Evolutionary conservation across 371 early-diverging fungal genomes (phyloP), one percentile per base, ranked within the genome.

Genomic region (Massospora cicadina): DNA sequence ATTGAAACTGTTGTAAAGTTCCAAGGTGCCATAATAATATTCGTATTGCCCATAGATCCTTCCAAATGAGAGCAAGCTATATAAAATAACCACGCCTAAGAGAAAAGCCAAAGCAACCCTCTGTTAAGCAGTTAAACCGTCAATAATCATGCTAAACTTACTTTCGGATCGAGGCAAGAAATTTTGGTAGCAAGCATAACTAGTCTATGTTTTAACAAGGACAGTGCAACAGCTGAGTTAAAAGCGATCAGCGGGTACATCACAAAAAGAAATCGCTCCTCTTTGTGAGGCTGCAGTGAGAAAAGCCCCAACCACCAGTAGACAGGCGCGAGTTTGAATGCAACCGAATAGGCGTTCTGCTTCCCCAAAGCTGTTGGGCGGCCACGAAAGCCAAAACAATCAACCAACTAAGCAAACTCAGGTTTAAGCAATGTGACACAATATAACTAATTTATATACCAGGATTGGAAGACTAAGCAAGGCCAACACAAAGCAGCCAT

Each of bases 201-300:
- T 31, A 31, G 73, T 63, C 57, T 72, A 69, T 24, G 66, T 76
- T 60, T 60, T 7, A 28, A 26, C 21, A 84, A 73, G 59, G 72
- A 79, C 53, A 93, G 71, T 0, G 85, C 72, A 17, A 84, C 75
- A 0, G 88, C 83, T 0, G 90, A 91, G 61, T 85, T 86, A 63
- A 91, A 78, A 68, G 85, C 82, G 55, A 96, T 67, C 56, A 88
- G 69, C 33, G 97, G 97, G 70, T 94, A 96, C 2, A 89, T 84
- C n/a, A 93, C 88, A 71, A 79, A 92, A 71, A 96, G 68, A 70
- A 96, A 96, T 1, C 97, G 81, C 67, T 96, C 97, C 68, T 96
- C 97, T 71, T 96, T 96, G 77, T 96, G 97, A 10, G 94, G 86
- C 72, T 93, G 94, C 7, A 81, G 33, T 2, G 83, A 81, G 65